phyloP scores from a whole-genome alignment of 495 filamentous ascomycete genomes.

The Neurospora africana region DNA sequence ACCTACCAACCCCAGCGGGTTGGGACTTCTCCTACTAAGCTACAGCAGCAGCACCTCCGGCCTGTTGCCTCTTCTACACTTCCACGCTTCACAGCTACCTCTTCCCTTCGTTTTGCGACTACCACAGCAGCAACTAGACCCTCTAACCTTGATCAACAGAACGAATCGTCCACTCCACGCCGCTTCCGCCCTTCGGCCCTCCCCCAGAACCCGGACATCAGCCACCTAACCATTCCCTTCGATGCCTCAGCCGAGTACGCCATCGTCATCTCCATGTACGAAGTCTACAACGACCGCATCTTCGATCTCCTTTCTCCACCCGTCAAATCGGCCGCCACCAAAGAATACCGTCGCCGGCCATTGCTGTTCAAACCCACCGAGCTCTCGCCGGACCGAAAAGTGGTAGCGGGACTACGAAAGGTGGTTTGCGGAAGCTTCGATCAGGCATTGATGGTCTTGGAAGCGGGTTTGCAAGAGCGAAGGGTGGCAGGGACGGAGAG shows the following conservation, averaged over 20 bases:
- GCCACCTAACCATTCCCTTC: constrained; percentile 52
- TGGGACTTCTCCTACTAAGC: not conserved
- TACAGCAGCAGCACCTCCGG: not conserved
- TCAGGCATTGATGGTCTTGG: constrained; percentile 83
- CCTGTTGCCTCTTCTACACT: not conserved
- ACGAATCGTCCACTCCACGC: constrained; percentile 32
- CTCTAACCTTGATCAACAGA: constrained; percentile 19
- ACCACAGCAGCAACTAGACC: not conserved
- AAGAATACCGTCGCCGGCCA: constrained; percentile 61
- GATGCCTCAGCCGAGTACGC: constrained; percentile 75
- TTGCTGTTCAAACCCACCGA: constrained; percentile 86
- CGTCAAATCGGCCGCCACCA: constrained; percentile 37
- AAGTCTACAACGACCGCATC: constrained; percentile 97
- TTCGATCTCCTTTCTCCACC: constrained; percentile 74
- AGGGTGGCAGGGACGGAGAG: constrained; percentile 82
- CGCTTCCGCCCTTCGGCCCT: constrained; percentile 51
- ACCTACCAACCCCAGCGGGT: not conserved
- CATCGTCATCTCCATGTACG: constrained; percentile 92
- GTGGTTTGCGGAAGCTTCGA: constrained; percentile 75
- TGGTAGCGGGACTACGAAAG: constrained; percentile 86
- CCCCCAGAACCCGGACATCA: constrained; percentile 65
- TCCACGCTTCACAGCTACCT: not conserved
- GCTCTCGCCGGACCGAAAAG: constrained; percentile 70
- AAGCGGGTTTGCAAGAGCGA: constrained; percentile 78
- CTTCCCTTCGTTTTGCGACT: not conserved